A percentile compares a stretch with the other conserved stretches of the same genome.
Conservation (phyloP, 768 basidiomycete genomes). For the Psilocybe subaeruginosa region DNA sequence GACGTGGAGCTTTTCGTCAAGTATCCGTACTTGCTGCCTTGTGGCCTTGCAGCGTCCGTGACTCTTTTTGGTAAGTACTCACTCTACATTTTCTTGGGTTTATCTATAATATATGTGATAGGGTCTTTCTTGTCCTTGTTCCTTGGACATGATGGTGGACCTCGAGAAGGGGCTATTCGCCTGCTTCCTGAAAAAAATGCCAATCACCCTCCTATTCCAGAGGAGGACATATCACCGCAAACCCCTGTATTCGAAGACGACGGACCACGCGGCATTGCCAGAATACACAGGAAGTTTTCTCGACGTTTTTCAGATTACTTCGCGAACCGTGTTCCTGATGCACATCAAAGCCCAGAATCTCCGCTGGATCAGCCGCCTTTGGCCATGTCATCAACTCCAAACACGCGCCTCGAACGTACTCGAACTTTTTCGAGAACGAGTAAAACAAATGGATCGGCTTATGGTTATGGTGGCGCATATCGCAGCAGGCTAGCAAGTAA, state of each 20-base stretch:
- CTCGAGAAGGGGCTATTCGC: slow-evolving; percentile 82
- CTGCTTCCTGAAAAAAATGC: slow-evolving; percentile 76
- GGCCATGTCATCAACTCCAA: slow-evolving; percentile 42
- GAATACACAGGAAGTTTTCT: slow-evolving; percentile 53
- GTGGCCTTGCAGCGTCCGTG: slow-evolving; percentile 73
- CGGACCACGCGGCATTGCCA: slow-evolving; percentile 39
- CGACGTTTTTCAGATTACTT: slow-evolving; percentile 63
- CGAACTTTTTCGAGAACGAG: slow-evolving; percentile 59
- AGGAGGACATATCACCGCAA: slow-evolving; percentile 56
- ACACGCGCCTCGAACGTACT: slow-evolving; percentile 44
- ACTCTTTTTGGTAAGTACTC: slow-evolving; percentile 64
- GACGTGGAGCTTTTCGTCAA: slow-evolving; percentile 66
- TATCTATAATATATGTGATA: slow-evolving; percentile 26
- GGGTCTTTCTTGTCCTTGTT: slow-evolving; percentile 90
- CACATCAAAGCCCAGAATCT: slow-evolving; percentile 25
- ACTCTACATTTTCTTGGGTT: background rate
- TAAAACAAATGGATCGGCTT: slow-evolving; percentile 75
- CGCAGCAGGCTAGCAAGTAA: slow-evolving; percentile 59
- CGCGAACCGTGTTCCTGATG: slow-evolving; percentile 50
- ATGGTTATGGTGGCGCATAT: slow-evolving; percentile 69
- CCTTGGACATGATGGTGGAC: slow-evolving; percentile 89
- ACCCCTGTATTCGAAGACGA: slow-evolving; percentile 52
- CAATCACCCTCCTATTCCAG: slow-evolving; percentile 58
- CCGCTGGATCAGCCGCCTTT: slow-evolving; percentile 44
- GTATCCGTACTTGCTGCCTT: slow-evolving; percentile 93